Conservation (phyloP, 352 stramenopile species). For the Phytophthora fragariaefolia region DNA sequence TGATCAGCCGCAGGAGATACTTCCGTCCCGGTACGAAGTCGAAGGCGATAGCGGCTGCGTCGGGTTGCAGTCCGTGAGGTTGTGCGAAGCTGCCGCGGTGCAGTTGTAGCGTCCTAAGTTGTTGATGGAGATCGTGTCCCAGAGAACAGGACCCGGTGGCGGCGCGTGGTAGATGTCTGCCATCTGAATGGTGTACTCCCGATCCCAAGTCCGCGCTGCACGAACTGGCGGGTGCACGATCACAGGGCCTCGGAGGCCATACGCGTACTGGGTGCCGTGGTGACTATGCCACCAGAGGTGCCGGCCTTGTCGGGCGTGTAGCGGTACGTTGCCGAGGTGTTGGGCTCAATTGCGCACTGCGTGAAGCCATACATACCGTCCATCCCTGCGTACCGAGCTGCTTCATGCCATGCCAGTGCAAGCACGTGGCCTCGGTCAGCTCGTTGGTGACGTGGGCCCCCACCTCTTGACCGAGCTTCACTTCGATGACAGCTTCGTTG, state of each 20-base stretch:
- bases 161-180: constrained; percentile 39
- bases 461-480: too few relatives aligned
- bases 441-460: too few relatives aligned
- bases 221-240: constrained; percentile 4
- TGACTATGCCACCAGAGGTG: constrained; percentile 50
- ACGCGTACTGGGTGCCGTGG: constrained; percentile 38
- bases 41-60: constrained; percentile 29
- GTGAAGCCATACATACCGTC: too few relatives aligned
- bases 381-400: too few relatives aligned
- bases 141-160: constrained; percentile 20
- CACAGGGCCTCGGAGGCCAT: constrained; percentile 16
- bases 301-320: constrained; percentile 26
- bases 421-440: too few relatives aligned
- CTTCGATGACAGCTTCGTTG: too few relatives aligned
- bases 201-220: constrained; percentile 22
- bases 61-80: constrained; percentile 20
- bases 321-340: constrained; percentile 15
- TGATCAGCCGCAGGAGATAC: constrained; percentile 41
- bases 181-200: constrained; percentile 38
- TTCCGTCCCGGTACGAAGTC: constrained; percentile 24
- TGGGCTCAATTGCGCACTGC: constrained; percentile 26
- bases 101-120: constrained; percentile 39
- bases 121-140: constrained; percentile 41
- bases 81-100: constrained; percentile 5
- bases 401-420: too few relatives aligned